A percentile compares a stretch with the other conserved stretches of the same genome.
Conservation (phyloP, 75 land plant genomes). For the Pinus albicaulis region DNA sequence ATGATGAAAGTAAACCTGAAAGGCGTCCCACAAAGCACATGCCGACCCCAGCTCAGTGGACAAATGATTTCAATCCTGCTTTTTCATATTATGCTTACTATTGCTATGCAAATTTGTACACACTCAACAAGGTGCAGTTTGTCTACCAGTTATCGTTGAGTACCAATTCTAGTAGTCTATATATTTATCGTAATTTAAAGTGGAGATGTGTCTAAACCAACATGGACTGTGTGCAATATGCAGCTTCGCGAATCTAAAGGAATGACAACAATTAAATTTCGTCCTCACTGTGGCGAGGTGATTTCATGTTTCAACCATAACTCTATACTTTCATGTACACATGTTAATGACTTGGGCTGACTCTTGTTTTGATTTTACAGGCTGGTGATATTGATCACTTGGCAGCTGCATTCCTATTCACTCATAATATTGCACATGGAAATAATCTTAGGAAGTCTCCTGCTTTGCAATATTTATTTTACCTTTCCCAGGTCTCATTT, state of each 20-base stretch:
- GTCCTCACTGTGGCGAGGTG: slow-evolving; percentile 99
- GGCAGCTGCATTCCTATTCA: slow-evolving; percentile 85
- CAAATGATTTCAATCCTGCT: slow-evolving; percentile 91
- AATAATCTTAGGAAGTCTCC: slow-evolving; percentile 96
- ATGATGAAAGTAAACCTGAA: slow-evolving; percentile 99
- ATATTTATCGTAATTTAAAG: too few relatives aligned
- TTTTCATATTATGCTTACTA: slow-evolving; percentile 97
- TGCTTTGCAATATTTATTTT: slow-evolving; percentile 94
- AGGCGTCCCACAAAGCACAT: slow-evolving; percentile 99
- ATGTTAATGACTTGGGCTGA: not conserved
- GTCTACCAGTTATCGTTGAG: not conserved
- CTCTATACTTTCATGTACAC: too few relatives aligned
- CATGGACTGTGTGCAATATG: not conserved
- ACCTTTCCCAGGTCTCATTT: slow-evolving; percentile 75
- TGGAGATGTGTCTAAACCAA: too few relatives aligned
- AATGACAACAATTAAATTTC: slow-evolving; percentile 86
- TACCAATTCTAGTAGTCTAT: not conserved
- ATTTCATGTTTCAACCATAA: not conserved
- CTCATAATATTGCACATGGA: slow-evolving; percentile 95
- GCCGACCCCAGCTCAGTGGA: slow-evolving; percentile 96
- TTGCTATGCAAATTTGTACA: slow-evolving; percentile 92
- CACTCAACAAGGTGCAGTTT: slow-evolving; percentile 81
- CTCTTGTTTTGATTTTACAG: slow-evolving; percentile 27
- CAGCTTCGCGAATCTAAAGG: slow-evolving; percentile 98
- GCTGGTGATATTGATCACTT: slow-evolving; percentile 98